Evolutionary conservation across 1,139 yeast genomes (phyloP).

Genomic region (Geotrichum australiense): DNA sequence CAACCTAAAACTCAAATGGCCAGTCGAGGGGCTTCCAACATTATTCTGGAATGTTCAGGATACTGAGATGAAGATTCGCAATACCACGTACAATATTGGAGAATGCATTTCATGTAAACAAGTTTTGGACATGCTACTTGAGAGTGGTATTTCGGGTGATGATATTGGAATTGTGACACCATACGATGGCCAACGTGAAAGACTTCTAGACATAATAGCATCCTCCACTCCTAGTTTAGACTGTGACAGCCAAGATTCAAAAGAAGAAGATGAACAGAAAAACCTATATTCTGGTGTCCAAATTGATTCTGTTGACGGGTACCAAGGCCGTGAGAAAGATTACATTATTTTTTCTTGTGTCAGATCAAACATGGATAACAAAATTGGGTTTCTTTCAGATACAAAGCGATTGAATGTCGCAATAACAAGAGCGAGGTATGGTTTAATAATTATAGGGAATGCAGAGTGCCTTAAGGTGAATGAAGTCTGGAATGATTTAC

Average conservation of each 20-base stretch:
- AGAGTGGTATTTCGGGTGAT: constrained; percentile 51
- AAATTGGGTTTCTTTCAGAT: constrained; percentile 83
- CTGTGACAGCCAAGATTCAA: too few species aligned
- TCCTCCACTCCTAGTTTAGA: constrained; percentile 45
- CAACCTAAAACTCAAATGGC: constrained; percentile 73
- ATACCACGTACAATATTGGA: not conserved
- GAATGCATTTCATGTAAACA: constrained; percentile 34
- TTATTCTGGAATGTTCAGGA: constrained; percentile 69
- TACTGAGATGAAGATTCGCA: constrained; percentile 47
- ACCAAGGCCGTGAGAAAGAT: constrained; percentile 97
- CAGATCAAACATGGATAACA: constrained; percentile 54
- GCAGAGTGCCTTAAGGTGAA: not conserved
- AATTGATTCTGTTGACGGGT: constrained; percentile 94
- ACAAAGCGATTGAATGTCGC: constrained; percentile 93
- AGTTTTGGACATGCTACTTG: not conserved
- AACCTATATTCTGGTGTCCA: too few species aligned
- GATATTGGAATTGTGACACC: constrained; percentile 90
- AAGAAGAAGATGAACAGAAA: too few species aligned
- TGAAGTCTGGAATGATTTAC: not conserved
- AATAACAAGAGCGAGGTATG: constrained; percentile 85
- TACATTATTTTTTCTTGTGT: constrained; percentile 92
- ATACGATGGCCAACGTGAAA: constrained; percentile 76
- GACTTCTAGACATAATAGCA: constrained; percentile 53
- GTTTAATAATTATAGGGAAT: constrained; percentile 76
- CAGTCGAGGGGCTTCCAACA: constrained; percentile 41